Evolutionary conservation across 768 basidiomycete genomes (phyloP).

Genomic region (Lentinula guzmanii): DNA sequence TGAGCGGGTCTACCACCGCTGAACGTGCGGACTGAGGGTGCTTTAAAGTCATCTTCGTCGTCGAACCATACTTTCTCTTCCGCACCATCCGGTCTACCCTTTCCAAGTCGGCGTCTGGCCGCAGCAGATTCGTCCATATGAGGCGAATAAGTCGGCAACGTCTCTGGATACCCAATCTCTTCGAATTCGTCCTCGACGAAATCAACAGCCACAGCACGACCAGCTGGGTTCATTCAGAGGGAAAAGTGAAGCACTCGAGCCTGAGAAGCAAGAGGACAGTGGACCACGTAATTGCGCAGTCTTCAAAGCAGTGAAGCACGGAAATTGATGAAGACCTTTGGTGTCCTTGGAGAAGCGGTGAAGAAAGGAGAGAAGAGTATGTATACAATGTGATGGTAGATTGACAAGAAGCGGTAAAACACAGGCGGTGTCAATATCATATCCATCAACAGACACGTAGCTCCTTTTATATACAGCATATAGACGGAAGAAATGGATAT

Average conservation of each 20-base stretch:
- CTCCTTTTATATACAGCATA: background rate
- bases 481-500: too few species aligned
- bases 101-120: constrained; percentile 44
- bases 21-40: constrained; percentile 30
- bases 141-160: constrained; percentile 34
- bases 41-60: constrained; percentile 48
- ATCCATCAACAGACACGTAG: background rate
- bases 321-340: background rate
- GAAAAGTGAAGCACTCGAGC: background rate
- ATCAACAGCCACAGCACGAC: constrained; percentile 57
- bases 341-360: background rate
- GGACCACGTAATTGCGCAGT: background rate
- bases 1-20: constrained; percentile 60
- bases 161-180: constrained; percentile 54
- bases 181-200: constrained; percentile 71
- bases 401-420: background rate
- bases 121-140: constrained; percentile 56
- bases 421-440: background rate
- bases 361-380: background rate
- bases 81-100: constrained; percentile 7
- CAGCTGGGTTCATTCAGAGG: constrained; percentile 5
- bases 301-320: background rate
- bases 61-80: constrained; percentile 23
- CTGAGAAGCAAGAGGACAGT: background rate
- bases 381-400: background rate